Evolutionary conservation across 176 grass and related monocot genomes (phyloP).

Genomic region (Lolium multiflorum): DNA sequence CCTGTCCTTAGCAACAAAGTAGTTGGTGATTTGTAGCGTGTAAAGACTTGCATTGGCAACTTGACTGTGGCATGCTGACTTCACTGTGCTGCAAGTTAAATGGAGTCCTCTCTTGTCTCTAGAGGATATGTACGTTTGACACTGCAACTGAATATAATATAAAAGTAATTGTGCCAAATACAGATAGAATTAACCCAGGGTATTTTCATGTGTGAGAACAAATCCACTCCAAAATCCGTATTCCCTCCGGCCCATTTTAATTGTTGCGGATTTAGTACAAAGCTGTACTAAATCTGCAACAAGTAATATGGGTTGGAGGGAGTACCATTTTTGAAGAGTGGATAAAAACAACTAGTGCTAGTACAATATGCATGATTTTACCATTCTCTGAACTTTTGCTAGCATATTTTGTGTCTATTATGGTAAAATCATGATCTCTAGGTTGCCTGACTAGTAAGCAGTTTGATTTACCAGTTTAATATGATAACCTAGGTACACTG

Average conservation of each 20-base stretch:
- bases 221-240: background rate
- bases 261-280: too few relatives aligned
- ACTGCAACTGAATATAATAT: constrained; percentile 37
- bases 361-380: background rate
- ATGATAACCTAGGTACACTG: background rate
- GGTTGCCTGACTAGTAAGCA: background rate
- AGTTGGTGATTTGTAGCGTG: background rate
- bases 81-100: constrained; percentile 31
- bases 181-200: background rate
- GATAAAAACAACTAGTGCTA: background rate
- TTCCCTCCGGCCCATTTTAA: too few relatives aligned
- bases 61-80: constrained; percentile 34
- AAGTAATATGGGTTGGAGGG: too few relatives aligned
- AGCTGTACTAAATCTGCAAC: too few relatives aligned
- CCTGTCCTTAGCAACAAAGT: constrained; percentile 6
- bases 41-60: constrained; percentile 39
- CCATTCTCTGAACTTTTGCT: too few relatives aligned
- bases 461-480: background rate
- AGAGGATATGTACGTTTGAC: constrained; percentile 36
- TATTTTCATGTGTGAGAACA: constrained; percentile 22
- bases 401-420: background rate
- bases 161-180: background rate
- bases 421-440: background rate
- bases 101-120: constrained; percentile 11
- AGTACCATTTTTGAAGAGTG: constrained; percentile 4